Evolutionary conservation across 768 basidiomycete genomes (phyloP).

Genomic region (Amanita rubescens): DNA sequence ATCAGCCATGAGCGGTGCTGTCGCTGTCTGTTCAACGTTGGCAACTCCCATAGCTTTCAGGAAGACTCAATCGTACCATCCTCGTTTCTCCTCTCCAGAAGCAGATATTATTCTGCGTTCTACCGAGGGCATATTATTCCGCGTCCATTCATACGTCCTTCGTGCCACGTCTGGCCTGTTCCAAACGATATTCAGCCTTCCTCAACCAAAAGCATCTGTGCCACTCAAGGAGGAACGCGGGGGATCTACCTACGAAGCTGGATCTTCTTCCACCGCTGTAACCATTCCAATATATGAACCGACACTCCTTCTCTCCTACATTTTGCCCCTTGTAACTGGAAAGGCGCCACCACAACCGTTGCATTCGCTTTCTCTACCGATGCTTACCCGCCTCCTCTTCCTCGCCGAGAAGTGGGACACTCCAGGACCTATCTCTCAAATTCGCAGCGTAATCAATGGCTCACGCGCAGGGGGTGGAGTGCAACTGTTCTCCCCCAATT

Average conservation of each 20-base stretch:
- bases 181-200: conserved; percentile 41
- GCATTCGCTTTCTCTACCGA: conserved; percentile 39
- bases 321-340: conserved; percentile 26
- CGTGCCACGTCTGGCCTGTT: conserved; percentile 47
- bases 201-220: conserved; percentile 22
- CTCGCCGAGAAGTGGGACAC: conserved; percentile 64
- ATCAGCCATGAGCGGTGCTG: background rate
- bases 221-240: conserved; percentile 5
- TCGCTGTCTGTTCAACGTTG: too few relatives aligned
- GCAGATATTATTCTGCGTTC: conserved; percentile 16
- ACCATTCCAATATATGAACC: conserved; percentile 32
- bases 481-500: conserved; percentile 40
- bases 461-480: conserved; percentile 31
- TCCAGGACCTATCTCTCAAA: conserved; percentile 25
- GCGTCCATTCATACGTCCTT: conserved; percentile 40
- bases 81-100: conserved; percentile 11
- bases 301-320: conserved; percentile 40
- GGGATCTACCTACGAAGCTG: background rate
- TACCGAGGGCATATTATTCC: conserved; percentile 33
- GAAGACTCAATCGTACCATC: conserved; percentile 7
- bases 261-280: background rate
- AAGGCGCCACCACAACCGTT: conserved; percentile 25
- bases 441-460: conserved; percentile 42
- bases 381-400: conserved; percentile 44
- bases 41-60: background rate